Conservation (phyloP, 192 early-diverging fungal genomes). For the Geranomyces variabilis region DNA sequence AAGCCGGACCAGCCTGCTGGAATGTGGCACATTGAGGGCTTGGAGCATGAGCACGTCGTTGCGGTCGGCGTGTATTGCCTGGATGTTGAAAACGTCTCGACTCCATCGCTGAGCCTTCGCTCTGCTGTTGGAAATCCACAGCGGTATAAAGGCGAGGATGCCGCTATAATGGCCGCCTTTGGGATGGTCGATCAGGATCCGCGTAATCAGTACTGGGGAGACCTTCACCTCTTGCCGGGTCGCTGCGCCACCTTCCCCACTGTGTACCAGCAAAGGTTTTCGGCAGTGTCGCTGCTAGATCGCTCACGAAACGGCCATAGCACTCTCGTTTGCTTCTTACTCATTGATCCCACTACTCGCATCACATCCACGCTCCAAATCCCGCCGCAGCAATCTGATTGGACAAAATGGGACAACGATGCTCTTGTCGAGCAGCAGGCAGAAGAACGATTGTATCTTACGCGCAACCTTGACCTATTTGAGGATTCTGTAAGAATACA, state of each 20-base stretch:
- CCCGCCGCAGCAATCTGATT: conserved; percentile 65
- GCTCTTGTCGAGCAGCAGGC: neutral
- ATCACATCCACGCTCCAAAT: conserved; percentile 62
- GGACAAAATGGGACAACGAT: conserved; percentile 15
- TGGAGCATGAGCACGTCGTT: conserved; percentile 70
- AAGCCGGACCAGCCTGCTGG: neutral
- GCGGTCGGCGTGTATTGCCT: conserved; percentile 75
- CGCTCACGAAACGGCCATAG: conserved; percentile 59
- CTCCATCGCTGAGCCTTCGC: conserved; percentile 59
- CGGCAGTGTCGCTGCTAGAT: conserved; percentile 57
- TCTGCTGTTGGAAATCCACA: conserved; percentile 39
- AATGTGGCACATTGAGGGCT: conserved; percentile 49
- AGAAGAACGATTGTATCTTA: too few species aligned
- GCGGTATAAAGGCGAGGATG: too few species aligned
- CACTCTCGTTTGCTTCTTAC: conserved; percentile 69
- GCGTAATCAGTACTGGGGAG: too few species aligned
- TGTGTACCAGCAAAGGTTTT: too few species aligned
- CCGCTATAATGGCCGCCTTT: too few species aligned
- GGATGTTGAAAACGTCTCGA: conserved; percentile 67
- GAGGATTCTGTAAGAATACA: too few species aligned
- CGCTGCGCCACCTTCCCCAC: too few species aligned
- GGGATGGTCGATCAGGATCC: too few species aligned
- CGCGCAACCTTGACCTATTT: too few species aligned
- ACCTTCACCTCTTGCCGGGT: too few species aligned
- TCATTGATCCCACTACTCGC: conserved; percentile 62